Base-by-base conservation (phyloP, 345 rosid genomes). In the Dipteronia sinensis region DNA sequence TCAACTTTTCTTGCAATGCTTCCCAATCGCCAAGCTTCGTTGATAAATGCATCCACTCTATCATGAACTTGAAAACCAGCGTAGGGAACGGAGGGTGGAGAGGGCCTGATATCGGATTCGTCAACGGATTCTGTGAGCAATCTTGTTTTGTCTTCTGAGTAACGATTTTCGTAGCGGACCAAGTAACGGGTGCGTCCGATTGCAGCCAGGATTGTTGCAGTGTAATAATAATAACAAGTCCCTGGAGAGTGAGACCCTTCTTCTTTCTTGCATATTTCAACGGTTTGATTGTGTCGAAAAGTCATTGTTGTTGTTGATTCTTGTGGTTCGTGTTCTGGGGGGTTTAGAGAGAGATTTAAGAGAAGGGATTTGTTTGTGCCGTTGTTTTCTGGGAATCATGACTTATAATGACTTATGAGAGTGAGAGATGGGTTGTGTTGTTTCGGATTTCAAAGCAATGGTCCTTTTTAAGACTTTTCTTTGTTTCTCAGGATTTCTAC, bases 41-140 rank as follows among this genome's bases (percentile, higher is more conserved):
- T 55, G 51, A 82, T 46, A 25, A 62, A 85, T 62, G 82, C 83
- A n/a, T 85, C 85, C 22, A 85, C 82, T 31, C 69, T 66, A 13
- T 79, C 80, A 17, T 75, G 27, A 5, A 76, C 71, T 19, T n/a
- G 49, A 31, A 75, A 65, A 42, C 55, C 29, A 9, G 25, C 0
- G 78, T 17, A 2, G n/a, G 71, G 61, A 51, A 51, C 9, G n/a
- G 7, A 2, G 2, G 85, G 85, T 2, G 80, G 80, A 49, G 10
- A 42, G n/a, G 85, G 85, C 77, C 82, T 72, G 66, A 82, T 25
- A n/a, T 79, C 82, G 10, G 78, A 79, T 31, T 78, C 58, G 38
- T 79, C 77, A 15, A 82, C 82, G 3, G 46, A 19, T 68, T 82
- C 82, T 0, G 47, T 62, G 0, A 79, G 77, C 29, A 29, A 27